These are phyloP conservation scores for Penicillium digitatum DNA, from an alignment of 2,329 filamentous ascomycete species.

Conservation along the genomic window DNA sequence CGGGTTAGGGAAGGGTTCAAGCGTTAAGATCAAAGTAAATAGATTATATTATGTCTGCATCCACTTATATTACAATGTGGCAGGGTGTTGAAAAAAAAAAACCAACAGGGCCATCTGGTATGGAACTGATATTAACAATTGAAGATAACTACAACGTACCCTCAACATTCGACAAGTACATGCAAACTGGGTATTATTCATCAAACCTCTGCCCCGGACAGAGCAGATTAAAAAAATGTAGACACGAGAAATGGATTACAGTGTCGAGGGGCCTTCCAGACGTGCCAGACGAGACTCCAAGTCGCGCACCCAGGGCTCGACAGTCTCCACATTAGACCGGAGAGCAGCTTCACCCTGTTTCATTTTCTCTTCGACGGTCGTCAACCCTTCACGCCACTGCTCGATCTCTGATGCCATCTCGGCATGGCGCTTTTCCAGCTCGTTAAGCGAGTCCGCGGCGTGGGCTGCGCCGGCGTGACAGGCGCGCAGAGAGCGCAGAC, in stretches of 20 bases:
- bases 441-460: constrained; percentile 71
- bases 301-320: constrained; percentile 84
- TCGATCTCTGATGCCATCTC: constrained; percentile 81
- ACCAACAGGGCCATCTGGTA: not conserved
- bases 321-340: constrained; percentile 74
- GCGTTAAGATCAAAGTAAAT: not conserved
- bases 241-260: constrained; percentile 8
- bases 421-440: constrained; percentile 71
- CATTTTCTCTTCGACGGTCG: constrained; percentile 73
- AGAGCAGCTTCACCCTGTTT: constrained; percentile 65
- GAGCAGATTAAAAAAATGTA: constrained; percentile 5
- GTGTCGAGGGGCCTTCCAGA: constrained; percentile 41
- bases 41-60: not conserved
- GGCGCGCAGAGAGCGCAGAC: constrained; percentile 74
- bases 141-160: constrained; percentile 5
- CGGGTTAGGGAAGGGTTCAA: constrained; percentile 5
- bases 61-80: not conserved
- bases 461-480: constrained; percentile 84
- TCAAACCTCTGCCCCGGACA: constrained; percentile 9
- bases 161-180: constrained; percentile 6
- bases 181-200: constrained; percentile 27
- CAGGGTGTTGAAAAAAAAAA: not conserved
- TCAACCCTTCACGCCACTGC: constrained; percentile 77
- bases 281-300: constrained; percentile 72
- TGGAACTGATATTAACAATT: constrained; percentile 3